Percentiles rank a stretch among this genome's conserved stretches.
Evolutionary conservation across 2,329 filamentous ascomycete genomes (phyloP).

Genomic region (Pseudogymnoascus sp.): DNA sequence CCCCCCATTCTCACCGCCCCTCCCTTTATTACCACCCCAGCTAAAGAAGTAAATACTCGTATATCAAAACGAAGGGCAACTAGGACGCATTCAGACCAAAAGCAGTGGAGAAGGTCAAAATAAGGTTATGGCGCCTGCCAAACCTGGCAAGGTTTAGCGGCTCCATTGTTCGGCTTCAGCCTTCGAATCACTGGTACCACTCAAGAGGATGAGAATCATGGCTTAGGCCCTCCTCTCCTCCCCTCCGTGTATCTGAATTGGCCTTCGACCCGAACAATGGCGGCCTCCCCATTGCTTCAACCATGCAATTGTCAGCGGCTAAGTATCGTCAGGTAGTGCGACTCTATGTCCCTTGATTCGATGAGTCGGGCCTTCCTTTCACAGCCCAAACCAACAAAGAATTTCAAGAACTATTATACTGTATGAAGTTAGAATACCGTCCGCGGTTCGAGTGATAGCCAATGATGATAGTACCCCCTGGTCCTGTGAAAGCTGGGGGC

Average conservation of each 20-base stretch:
- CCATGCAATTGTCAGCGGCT: neutral
- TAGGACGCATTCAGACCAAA: neutral
- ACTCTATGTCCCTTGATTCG: neutral
- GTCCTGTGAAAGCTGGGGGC: neutral
- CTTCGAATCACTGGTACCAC: neutral
- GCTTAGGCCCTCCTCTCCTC: neutral
- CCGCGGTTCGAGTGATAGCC: neutral
- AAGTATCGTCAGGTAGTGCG: neutral
- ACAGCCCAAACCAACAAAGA: neutral
- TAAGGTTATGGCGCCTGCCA: slow-evolving; percentile 5
- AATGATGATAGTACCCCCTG: neutral
- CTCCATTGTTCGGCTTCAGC: neutral
- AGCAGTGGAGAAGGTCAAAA: neutral
- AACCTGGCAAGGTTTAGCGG: neutral
- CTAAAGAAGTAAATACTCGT: neutral
- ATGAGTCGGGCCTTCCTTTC: neutral
- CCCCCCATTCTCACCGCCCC: neutral
- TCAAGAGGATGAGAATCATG: neutral
- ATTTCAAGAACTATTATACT: neutral
- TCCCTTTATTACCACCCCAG: neutral
- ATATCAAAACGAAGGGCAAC: neutral
- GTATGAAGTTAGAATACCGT: neutral
- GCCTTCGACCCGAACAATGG: neutral
- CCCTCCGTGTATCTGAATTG: neutral
- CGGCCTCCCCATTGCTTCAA: neutral